phyloP scores from a whole-genome alignment of 805 yeast genomes.

The Clavispora santaluciae region DNA sequence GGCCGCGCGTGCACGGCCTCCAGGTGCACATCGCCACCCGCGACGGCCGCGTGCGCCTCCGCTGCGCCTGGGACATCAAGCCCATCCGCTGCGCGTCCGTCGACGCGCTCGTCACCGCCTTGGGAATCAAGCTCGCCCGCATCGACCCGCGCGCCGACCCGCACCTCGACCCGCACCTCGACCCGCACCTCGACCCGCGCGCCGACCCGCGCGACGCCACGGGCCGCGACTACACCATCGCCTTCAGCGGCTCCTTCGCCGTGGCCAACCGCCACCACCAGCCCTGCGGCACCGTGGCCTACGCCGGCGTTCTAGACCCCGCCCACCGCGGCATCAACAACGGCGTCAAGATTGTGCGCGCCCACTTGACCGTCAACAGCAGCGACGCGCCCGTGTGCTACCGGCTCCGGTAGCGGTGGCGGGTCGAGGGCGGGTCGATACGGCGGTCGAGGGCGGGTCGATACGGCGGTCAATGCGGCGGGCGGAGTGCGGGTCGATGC shows the following conservation, averaged over 20 bases:
- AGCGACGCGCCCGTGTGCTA: conserved; percentile 6
- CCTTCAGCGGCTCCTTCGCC: conserved; percentile 21
- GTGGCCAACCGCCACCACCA: conserved; percentile 17
- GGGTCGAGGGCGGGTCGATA: too few species aligned
- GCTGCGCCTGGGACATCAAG: conserved; percentile 23
- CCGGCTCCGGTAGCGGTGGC: conserved; percentile 4
- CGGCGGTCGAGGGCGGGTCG: too few species aligned
- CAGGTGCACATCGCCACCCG: conserved; percentile 14
- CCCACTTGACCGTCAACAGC: conserved; percentile 16
- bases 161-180: too few species aligned
- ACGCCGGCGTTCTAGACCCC: conserved; percentile 27
- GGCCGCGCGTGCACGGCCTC: conserved; percentile 29
- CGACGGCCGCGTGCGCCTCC: conserved; percentile 4
- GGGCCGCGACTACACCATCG: conserved; percentile 21
- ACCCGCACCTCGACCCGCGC: too few species aligned
- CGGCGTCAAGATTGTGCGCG: conserved; percentile 25
- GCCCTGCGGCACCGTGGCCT: conserved; percentile 17
- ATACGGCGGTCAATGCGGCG: too few species aligned
- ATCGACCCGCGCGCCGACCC: too few species aligned
- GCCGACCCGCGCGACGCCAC: too few species aligned
- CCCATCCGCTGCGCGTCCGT: conserved; percentile 18
- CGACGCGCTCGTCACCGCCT: conserved; percentile 17
- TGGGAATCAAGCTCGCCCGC: conserved; percentile 24
- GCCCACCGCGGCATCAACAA: conserved; percentile 27
- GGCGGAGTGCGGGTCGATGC: too few species aligned